Base-by-base conservation (phyloP, 805 yeast genomes). In the Starmerella riodocensis region DNA sequence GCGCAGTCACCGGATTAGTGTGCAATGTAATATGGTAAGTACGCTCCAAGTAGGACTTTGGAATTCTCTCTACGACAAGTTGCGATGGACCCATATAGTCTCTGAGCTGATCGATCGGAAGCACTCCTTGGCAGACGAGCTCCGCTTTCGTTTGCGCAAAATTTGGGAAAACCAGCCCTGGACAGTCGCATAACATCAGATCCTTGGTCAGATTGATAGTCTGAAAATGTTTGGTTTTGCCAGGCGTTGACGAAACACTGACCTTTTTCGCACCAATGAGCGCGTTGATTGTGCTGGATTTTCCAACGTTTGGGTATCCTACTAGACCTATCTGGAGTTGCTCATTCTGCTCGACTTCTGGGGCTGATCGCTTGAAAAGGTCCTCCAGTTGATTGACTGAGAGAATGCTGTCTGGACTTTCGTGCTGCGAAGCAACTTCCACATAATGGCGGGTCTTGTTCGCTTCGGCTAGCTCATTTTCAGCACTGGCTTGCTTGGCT, bases 221-320 rank as follows among this genome's bases (percentile, higher is more conserved):
- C 66, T 91, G 99, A 70, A 91, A 91, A 68, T 91, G 99, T 59
- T 91, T 91, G 12, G 99, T 91, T 59, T 91, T 91, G 65, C 99
- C 99, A 12, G 99, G 99, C 1, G 98, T 91, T 1, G 97, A 70
- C 2, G 97, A 88, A 28, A 91, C 99, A 2, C 96, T 85, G n/a
- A 91, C 99, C 59, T 83, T 86, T 56, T 91, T 91, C 16, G 96
- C 76, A 12, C 98, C 98, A 33, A 88, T 91, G 30, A 91, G 67
- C 0, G 98, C 96, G 60, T 91, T 91, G 53, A 91, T 91, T 2
- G 97, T 91, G n/a, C 97, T 86, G 2, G 97, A 91, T 57, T 83
- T 83, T 65, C 94, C 94, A 36, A 79, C 88, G 58, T 88, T 91
- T 29, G 99, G 99, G 59, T 91, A 91, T 25, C 99, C 99, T 17